Base-by-base conservation (phyloP, 2,329 filamentous ascomycete genomes). In the Mycosphaerella sp. region DNA sequence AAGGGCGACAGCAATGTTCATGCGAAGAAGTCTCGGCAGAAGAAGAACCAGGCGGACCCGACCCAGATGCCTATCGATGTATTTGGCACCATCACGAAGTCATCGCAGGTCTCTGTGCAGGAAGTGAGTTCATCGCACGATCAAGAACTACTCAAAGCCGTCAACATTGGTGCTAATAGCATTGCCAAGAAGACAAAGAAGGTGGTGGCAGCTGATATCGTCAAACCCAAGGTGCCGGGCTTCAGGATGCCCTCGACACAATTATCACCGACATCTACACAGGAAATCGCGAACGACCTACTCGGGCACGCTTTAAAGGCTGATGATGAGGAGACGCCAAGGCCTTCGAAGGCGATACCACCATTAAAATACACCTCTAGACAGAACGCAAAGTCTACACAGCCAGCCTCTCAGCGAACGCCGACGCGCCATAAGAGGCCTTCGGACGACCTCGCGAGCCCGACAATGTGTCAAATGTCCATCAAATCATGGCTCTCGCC, bases 401-500 rank as follows among this genome's bases (percentile, higher is more conserved):
- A 35, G 17, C 14, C 53, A 25, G 39, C 14, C 10, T 18, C 40
- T 32, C 47, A 35, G 27, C 36, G 28, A 13, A 66, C 62, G 34
- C 63, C 62, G 3, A 54, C 48, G 21, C 58, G 56, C 36, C 63
- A 59, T 45, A 66, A 64, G 54, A 57, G 61, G 14, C 60, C 52
- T 10, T 62, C 64, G 13, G 56, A 57, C 10, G 62, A 61, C 2
- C 50, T 62, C 8, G 50, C 54, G 7, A 64, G 64, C 28, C 57
- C 60, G 3, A 47, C 59, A 13, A 10, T 47, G 17, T 62, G 61
- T 47, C 57, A 62, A 46, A 41, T 56, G 18, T 61, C 60, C 2
- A 66, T 66, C 27, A 57, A 49, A 4, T 52, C 50, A 2, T 65
- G 58, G 44, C 61, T 57, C 32, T 62, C 64, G 3, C 66, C 65